Conservation (phyloP, 345 rosid species). For the Hibiscus mutabilis region DNA sequence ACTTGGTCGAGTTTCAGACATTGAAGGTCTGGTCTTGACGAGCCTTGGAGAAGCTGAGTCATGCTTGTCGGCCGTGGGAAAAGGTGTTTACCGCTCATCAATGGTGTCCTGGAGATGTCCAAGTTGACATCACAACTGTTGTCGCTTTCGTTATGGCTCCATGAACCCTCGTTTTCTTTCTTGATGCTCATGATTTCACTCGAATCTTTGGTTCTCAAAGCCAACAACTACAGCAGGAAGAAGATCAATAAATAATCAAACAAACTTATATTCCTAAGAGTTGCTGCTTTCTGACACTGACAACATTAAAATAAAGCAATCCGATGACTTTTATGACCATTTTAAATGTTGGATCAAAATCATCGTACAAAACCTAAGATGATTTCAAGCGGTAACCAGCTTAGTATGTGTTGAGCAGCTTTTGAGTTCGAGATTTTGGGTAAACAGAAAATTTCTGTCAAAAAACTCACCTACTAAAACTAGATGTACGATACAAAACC, state of each 20-base stretch:
- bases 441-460: too few species aligned
- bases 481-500: too few species aligned
- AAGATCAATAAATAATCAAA: background rate
- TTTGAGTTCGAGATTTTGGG: too few species aligned
- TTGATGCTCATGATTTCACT: background rate
- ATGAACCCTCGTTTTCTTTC: constrained; percentile 29
- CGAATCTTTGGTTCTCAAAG: constrained; percentile 44
- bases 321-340: constrained; percentile 28
- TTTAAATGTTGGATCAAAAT: constrained; percentile 30
- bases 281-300: constrained; percentile 25
- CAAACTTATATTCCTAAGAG: constrained; percentile 1
- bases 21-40: constrained; percentile 40
- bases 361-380: background rate
- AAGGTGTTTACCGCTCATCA: constrained; percentile 25
- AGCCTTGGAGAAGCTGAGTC: constrained; percentile 42
- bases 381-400: too few species aligned
- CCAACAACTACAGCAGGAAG: constrained; percentile 34
- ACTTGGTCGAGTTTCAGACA: constrained; percentile 41
- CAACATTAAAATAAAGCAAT: constrained; percentile 18
- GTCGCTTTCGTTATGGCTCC: constrained; percentile 64
- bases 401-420: too few species aligned
- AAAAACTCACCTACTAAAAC: too few species aligned
- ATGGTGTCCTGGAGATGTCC: constrained; percentile 34
- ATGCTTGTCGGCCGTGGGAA: constrained; percentile 51
- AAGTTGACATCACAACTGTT: constrained; percentile 49